Base-by-base conservation (phyloP, 345 rosid genomes). In the Euphorbia peplus region DNA sequence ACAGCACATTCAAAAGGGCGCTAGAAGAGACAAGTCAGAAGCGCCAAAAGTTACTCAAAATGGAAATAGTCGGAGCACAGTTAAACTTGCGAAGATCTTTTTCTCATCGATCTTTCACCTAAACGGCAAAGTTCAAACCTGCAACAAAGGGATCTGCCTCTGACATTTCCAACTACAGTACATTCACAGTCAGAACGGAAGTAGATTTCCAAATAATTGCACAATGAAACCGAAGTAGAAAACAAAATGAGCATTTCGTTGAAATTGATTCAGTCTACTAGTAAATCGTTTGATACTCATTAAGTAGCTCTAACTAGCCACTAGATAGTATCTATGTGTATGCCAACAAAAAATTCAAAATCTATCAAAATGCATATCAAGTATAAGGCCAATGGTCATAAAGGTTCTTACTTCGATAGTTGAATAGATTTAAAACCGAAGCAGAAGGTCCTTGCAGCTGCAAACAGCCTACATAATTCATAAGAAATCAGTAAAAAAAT, bases 401-500 rank as follows among this genome's bases (percentile, higher is more conserved):
- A 60, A 18, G 32, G 44, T 4, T 41, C 90, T 71, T 70, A 86
- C 95, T 86, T 68, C 56, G 88, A 76, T 86, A 86, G 35, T 73
- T 73, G 9, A 82, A 88, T 71, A 88, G 81, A 72, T 76, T 79
- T 48, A 72, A 26, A 75, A 56, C 75, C 18, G 78, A 70, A 65
- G 72, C 35, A 0, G 84, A 76, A 76, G 66, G 21, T 54, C 51
- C 82, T 87, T 88, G 80, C 73, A 47, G 25, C 39, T 12, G 30
- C 56, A 64, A 46, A 46, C 4, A 24, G n/a, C 26, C 1, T 26
- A 4, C 67, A 39, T 5, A 0, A 42, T 7, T 42, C 5, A 3
- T 64, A 5, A 46, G 41, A 46, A 26, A 47, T 16, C 15, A 62
- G 44, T n/a, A 21, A 10, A 25, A 26, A 51, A n/a, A 3, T n/a